Evolutionary conservation across 2,329 filamentous ascomycete genomes (phyloP), one percentile per base, ranked within the genome.

Genomic region (Colletotrichum eleusines): DNA sequence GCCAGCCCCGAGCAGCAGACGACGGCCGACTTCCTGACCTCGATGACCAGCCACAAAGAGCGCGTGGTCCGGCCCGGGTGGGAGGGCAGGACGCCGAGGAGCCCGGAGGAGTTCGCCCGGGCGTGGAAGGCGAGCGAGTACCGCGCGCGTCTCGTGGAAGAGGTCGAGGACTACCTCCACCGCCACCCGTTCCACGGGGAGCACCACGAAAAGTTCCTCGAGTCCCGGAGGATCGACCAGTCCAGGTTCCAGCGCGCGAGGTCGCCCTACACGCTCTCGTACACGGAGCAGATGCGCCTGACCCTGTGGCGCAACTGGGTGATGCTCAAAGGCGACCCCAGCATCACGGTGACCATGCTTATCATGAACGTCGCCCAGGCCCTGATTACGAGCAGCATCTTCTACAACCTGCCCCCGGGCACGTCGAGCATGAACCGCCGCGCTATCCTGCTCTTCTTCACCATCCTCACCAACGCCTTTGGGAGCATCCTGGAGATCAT

Each of bases 11-110:
- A 82, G 4, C 78, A 82, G 50, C 83, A 91, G 75, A 94, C 92
- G 0, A 93, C 91, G 1, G 89, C 91, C 1, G 92, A 94, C 77
- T 94, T 94, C 80, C 80, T 94, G 60, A 94, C 92, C 4, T 89
- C 90, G 7, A 80, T 86, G 8, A 84, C 83, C 1, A 77, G 74
- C 48, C 75, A 75, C 11, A 71, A 69, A 6, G 77, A 79, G 59
- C 76, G 77, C 46, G 54, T 74, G 28, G 68, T 77, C 44, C 73
- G 71, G 38, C 73, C 75, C 5, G 77, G 77, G 0, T 78, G 72
- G 35, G 76, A 78, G 66, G 74, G 74, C 61, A 72, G 66, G 46
- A 76, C 76, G 4, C 78, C 78, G 3, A 74, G 76, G n/a, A 79
- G 76, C 11, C 72, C 78, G 6, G 78, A 80, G 31, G 78, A 79